These are phyloP conservation scores for Penicillium diatomitis DNA, from an alignment of 495 filamentous ascomycete genomes.

Conservation along the genomic window DNA sequence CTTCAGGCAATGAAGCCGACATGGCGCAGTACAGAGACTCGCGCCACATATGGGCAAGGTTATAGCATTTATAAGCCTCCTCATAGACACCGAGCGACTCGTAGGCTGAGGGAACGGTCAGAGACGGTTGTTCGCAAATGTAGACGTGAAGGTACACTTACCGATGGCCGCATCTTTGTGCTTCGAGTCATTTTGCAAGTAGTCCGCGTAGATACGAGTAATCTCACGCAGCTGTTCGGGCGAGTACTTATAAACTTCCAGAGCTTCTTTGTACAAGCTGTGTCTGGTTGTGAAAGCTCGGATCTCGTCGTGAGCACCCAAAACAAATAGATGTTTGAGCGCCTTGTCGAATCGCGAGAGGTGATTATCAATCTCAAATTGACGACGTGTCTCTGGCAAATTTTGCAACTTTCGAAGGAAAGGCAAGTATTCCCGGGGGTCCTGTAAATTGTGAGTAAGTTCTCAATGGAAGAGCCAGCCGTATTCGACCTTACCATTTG, in stretches of 20 bases:
- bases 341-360: constrained; percentile 70
- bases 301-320: constrained; percentile 65
- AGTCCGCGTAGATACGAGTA: constrained; percentile 65
- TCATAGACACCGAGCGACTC: constrained; percentile 70
- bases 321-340: constrained; percentile 58
- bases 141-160: constrained; percentile 14
- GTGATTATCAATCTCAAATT: constrained; percentile 82
- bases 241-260: constrained; percentile 79
- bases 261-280: constrained; percentile 63
- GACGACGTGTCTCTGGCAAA: constrained; percentile 54
- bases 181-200: constrained; percentile 61
- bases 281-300: constrained; percentile 68
- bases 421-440: constrained; percentile 91
- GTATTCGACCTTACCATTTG: constrained; percentile 50
- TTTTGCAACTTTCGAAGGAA: constrained; percentile 82
- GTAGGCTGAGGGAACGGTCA: constrained; percentile 48
- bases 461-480: too few relatives aligned
- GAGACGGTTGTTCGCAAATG: neutral
- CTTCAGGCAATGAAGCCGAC: constrained; percentile 48
- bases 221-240: constrained; percentile 49
- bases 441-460: constrained; percentile 23
- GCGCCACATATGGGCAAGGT: constrained; percentile 76
- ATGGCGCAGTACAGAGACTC: constrained; percentile 74
- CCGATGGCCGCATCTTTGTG: constrained; percentile 76
- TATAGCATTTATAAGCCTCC: constrained; percentile 69